These are phyloP conservation scores for Nakaseomyces delphensis DNA, from an alignment of 1,139 yeast genomes.

Conservation along the genomic window DNA sequence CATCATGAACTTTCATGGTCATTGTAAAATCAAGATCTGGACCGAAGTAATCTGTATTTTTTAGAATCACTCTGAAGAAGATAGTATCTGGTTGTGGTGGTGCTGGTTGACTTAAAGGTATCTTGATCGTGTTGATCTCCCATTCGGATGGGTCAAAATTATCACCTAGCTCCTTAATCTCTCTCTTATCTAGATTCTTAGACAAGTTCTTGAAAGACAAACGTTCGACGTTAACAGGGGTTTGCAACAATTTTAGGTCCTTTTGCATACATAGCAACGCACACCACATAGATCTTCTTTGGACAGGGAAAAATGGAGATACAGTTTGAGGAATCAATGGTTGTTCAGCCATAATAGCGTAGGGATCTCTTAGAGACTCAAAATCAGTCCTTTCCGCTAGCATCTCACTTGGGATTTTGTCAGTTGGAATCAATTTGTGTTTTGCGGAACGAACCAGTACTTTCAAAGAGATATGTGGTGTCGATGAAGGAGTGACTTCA, in stretches of 20 bases:
- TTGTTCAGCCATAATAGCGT: constrained; percentile 51
- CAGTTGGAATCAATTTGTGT: constrained; percentile 37
- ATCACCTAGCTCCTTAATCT: constrained; percentile 22
- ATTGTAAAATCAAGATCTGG: constrained; percentile 62
- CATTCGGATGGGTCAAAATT: constrained; percentile 39
- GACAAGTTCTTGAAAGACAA: constrained; percentile 24
- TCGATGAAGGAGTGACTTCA: constrained; percentile 61
- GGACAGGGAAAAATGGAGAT: constrained; percentile 68
- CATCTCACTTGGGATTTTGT: constrained; percentile 34
- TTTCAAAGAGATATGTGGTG: constrained; percentile 66
- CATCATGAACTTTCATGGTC: constrained; percentile 47
- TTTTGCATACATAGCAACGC: constrained; percentile 62
- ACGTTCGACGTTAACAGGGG: constrained; percentile 47
- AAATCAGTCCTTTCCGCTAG: constrained; percentile 45
- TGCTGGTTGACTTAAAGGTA: constrained; percentile 62
- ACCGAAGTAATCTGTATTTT: constrained; percentile 62
- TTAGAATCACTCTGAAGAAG: constrained; percentile 57
- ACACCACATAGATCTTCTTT: constrained; percentile 51
- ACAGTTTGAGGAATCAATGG: constrained; percentile 56
- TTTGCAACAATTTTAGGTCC: constrained; percentile 71
- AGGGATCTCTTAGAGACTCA: constrained; percentile 66
- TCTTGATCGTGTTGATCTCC: constrained; percentile 59
- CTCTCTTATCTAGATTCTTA: constrained; percentile 26
- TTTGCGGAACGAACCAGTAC: constrained; percentile 65
- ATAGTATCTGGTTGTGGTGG: constrained; percentile 56